Percentiles rank a stretch among this genome's conserved stretches.
Evolutionary conservation across 1,284 basidiomycete species (phyloP).

Genomic region (Puccinia brachypodii): DNA sequence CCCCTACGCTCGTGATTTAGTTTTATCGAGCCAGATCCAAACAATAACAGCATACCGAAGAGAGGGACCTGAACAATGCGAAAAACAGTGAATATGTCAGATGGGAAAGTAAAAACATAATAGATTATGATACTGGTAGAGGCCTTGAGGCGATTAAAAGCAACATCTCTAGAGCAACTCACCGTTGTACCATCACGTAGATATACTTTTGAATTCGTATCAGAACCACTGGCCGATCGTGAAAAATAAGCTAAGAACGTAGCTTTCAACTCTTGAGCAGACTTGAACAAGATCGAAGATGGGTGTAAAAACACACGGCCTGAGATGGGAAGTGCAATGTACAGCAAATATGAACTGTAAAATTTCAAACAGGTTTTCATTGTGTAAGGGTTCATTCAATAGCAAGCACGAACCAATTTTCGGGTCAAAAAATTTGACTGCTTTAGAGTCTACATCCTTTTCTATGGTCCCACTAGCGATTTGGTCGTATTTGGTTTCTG

Average conservation of each 20-base stretch:
- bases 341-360: background rate
- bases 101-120: background rate
- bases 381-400: background rate
- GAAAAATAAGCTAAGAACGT: slow-evolving; percentile 80
- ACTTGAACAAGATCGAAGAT: slow-evolving; percentile 72
- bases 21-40: slow-evolving; percentile 47
- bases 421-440: slow-evolving; percentile 74
- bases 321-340: slow-evolving; percentile 26
- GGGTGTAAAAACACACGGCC: slow-evolving; percentile 79
- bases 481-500: slow-evolving; percentile 76
- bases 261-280: slow-evolving; percentile 69
- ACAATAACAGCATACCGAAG: slow-evolving; percentile 60
- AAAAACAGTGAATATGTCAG: slow-evolving; percentile 76
- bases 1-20: slow-evolving; percentile 22
- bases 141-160: background rate
- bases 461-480: slow-evolving; percentile 76
- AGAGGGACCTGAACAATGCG: slow-evolving; percentile 64
- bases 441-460: slow-evolving; percentile 75
- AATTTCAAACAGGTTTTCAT: background rate
- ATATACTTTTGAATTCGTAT: slow-evolving; percentile 68
- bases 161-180: slow-evolving; percentile 49
- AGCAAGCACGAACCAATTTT: slow-evolving; percentile 51
- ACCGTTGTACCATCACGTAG: slow-evolving; percentile 86
- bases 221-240: slow-evolving; percentile 68
- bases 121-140: background rate